phyloP scores from a whole-genome alignment of 129 eudicot genomes.

The Helichrysum umbraculigerum region DNA sequence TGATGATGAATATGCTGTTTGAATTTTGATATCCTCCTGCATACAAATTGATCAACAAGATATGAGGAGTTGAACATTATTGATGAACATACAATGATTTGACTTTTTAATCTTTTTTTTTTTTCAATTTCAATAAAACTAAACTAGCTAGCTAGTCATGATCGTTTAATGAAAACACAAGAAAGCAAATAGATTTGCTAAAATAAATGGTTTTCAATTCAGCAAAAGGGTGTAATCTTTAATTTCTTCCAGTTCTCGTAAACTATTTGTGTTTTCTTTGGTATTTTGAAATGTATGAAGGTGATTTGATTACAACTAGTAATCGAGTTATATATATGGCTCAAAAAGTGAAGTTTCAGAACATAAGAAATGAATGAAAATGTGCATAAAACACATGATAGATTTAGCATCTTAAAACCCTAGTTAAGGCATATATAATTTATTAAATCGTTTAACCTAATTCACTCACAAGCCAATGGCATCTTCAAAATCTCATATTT shows the following conservation, averaged over 20 bases:
- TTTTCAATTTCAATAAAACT: neutral
- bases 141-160: neutral
- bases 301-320: neutral
- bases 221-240: neutral
- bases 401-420: neutral
- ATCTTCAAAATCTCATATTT: neutral
- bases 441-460: too few species aligned
- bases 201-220: neutral
- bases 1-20: slow-evolving; percentile 51
- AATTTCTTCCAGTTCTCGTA: slow-evolving; percentile 1
- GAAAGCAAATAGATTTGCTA: neutral
- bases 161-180: neutral
- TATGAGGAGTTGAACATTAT: neutral
- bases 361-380: neutral
- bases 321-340: neutral
- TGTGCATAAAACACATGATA: neutral
- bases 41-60: slow-evolving; percentile 1
- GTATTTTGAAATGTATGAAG: neutral
- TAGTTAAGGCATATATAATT: too few species aligned
- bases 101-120: neutral
- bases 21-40: slow-evolving; percentile 68
- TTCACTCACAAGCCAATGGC: neutral
- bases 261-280: neutral
- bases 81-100: neutral
- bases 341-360: neutral